phyloP scores from a whole-genome alignment of 2,329 filamentous ascomycete species.

The Claviceps sorghi region DNA sequence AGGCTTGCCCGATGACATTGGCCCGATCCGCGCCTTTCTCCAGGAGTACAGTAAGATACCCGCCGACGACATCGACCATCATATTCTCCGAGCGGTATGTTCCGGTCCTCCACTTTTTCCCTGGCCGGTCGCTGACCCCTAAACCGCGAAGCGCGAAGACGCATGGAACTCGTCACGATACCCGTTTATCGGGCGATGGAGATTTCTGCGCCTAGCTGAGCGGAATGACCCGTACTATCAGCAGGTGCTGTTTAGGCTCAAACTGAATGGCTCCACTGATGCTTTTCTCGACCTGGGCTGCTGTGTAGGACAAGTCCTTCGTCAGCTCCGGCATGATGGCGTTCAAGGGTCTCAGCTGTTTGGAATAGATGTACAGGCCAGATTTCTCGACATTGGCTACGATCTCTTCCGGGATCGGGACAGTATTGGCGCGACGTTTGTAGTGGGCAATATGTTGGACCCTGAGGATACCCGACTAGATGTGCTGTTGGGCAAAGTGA shows the following conservation, averaged over 20 bases:
- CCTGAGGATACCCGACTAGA: slow-evolving; percentile 22
- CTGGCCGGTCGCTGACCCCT: not conserved
- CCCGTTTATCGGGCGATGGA: slow-evolving; percentile 35
- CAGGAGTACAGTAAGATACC: slow-evolving; percentile 25
- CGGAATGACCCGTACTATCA: slow-evolving; percentile 27
- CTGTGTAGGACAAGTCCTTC: slow-evolving; percentile 34
- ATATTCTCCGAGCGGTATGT: slow-evolving; percentile 20
- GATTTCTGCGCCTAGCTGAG: slow-evolving; percentile 30
- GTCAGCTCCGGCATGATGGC: slow-evolving; percentile 35
- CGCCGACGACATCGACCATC: slow-evolving; percentile 19
- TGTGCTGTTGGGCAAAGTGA: slow-evolving; percentile 25
- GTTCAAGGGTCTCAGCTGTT: slow-evolving; percentile 32
- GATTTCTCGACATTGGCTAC: slow-evolving; percentile 44
- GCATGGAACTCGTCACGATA: slow-evolving; percentile 30
- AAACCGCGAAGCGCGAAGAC: slow-evolving; percentile 24
- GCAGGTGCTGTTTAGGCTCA: slow-evolving; percentile 27
- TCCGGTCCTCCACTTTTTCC: not conserved
- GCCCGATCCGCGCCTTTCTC: slow-evolving; percentile 22
- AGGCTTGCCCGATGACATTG: slow-evolving; percentile 23
- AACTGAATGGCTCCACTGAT: slow-evolving; percentile 22
- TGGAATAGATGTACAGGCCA: slow-evolving; percentile 32
- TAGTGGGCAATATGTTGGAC: slow-evolving; percentile 35
- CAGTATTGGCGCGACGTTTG: slow-evolving; percentile 31
- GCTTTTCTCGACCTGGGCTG: slow-evolving; percentile 35
- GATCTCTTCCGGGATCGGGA: slow-evolving; percentile 47